These are phyloP conservation scores for Fusarium devonianum DNA, from an alignment of 2,329 filamentous ascomycete species.

Conservation along the genomic window DNA sequence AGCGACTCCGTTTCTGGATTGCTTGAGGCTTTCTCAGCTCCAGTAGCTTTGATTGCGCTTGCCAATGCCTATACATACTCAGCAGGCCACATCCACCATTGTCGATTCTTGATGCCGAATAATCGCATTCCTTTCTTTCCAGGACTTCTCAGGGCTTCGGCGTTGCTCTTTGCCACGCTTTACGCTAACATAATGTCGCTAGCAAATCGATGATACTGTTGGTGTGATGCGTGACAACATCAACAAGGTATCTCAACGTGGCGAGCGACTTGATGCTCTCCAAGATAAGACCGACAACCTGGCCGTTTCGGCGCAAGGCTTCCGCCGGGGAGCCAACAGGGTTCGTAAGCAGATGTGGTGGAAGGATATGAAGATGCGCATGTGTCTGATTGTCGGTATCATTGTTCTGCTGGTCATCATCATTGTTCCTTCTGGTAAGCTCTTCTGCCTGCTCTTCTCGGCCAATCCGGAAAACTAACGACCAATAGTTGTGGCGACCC, in stretches of 20 bases:
- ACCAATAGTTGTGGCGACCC: slow-evolving; percentile 47
- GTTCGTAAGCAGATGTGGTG: slow-evolving; percentile 99
- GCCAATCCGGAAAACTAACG: slow-evolving; percentile 14
- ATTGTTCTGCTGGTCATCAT: slow-evolving; percentile 92
- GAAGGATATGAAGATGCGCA: slow-evolving; percentile 99
- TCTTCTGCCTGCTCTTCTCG: neutral
- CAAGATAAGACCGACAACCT: slow-evolving; percentile 96
- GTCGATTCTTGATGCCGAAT: too few relatives aligned
- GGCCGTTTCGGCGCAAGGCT: slow-evolving; percentile 89
- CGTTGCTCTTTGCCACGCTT: neutral
- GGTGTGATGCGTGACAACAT: slow-evolving; percentile 97
- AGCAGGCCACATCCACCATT: too few relatives aligned
- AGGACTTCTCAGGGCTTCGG: neutral
- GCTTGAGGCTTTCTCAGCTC: neutral
- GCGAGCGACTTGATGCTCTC: slow-evolving; percentile 84
- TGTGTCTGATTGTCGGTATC: slow-evolving; percentile 91
- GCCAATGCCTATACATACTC: too few relatives aligned
- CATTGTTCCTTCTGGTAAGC: slow-evolving; percentile 85
- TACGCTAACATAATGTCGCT: slow-evolving; percentile 32
- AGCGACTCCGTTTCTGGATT: neutral
- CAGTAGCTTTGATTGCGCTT: slow-evolving; percentile 3
- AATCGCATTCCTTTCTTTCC: too few relatives aligned
- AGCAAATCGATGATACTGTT: slow-evolving; percentile 98
- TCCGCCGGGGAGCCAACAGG: slow-evolving; percentile 94
- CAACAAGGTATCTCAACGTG: slow-evolving; percentile 93